A percentile compares a stretch with the other conserved stretches of the same genome.
Evolutionary conservation across 441 rosid genomes (phyloP).

Genomic region (Lepidium campestre): DNA sequence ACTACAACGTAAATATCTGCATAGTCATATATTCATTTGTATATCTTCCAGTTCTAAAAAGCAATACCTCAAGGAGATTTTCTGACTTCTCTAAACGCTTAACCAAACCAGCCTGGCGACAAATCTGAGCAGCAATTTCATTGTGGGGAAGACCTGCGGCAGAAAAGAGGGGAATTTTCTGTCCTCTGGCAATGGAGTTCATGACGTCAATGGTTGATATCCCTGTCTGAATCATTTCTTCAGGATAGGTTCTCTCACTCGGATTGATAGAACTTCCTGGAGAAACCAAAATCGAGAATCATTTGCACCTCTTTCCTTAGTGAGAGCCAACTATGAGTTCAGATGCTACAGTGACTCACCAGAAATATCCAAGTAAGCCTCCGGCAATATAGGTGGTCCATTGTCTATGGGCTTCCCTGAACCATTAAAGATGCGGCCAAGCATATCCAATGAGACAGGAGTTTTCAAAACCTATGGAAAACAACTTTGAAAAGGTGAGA

Average conservation of each 20-base stretch:
- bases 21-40: no score
- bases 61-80: conserved; percentile 74
- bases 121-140: conserved; percentile 40
- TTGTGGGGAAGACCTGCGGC: conserved; percentile 99
- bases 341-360: no score
- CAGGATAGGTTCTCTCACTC: conserved; percentile 97
- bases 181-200: conserved; percentile 97
- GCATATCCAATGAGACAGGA: conserved; percentile 45
- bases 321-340: no score
- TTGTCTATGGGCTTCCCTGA: conserved; percentile 97
- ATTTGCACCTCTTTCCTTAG: no score
- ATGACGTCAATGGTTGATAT: conserved; percentile 96
- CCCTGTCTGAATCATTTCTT: conserved; percentile 98
- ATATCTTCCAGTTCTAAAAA: no score
- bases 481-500: neutral
- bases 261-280: conserved; percentile 95
- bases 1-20: no score
- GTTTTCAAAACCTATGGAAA: conserved; percentile 73
- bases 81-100: conserved; percentile 85
- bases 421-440: conserved; percentile 96
- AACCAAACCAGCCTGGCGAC: conserved; percentile 97
- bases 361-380: conserved; percentile 91
- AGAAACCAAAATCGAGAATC: conserved; percentile 2
- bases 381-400: conserved; percentile 93
- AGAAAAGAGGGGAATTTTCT: conserved; percentile 93